phyloP scores from a whole-genome alignment of 2,329 filamentous ascomycete species.

The Teratosphaeria nubilosa region DNA sequence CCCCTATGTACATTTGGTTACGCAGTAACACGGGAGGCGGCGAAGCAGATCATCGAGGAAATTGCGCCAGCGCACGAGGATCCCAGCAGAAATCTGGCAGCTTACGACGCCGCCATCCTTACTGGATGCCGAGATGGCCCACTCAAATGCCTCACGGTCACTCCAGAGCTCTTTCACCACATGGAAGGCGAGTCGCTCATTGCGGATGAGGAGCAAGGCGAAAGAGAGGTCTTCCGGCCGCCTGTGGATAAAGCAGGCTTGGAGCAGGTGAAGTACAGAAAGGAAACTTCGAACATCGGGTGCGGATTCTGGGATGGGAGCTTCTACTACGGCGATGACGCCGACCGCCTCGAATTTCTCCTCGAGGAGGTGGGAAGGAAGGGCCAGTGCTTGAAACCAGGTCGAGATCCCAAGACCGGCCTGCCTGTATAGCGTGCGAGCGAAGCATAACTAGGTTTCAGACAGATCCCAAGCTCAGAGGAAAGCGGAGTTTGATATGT shows the following conservation, averaged over 20 bases:
- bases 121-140: constrained; percentile 27
- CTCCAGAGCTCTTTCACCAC: constrained; percentile 32
- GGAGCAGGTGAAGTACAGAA: constrained; percentile 13
- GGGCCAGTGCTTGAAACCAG: constrained; percentile 26
- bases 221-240: constrained; percentile 9
- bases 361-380: constrained; percentile 29
- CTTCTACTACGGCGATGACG: constrained; percentile 27
- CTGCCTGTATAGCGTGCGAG: neutral
- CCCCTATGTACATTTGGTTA: constrained; percentile 37
- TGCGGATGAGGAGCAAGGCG: constrained; percentile 24
- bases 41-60: constrained; percentile 23
- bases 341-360: constrained; percentile 23
- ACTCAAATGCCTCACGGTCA: constrained; percentile 26
- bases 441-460: neutral
- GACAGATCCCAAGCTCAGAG: neutral
- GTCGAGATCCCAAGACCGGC: constrained; percentile 4
- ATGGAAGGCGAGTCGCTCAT: constrained; percentile 28
- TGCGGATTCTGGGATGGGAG: constrained; percentile 32
- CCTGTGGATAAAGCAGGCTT: constrained; percentile 18
- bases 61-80: constrained; percentile 29
- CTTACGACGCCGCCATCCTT: constrained; percentile 31
- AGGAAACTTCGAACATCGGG: constrained; percentile 23
- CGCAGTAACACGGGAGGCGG: constrained; percentile 30
- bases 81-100: constrained; percentile 19
- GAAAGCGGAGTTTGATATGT: neutral